These are phyloP conservation scores for Mycosphaerelloides madeirae DNA, from an alignment of 2,329 filamentous ascomycete species.

Conservation along the genomic window DNA sequence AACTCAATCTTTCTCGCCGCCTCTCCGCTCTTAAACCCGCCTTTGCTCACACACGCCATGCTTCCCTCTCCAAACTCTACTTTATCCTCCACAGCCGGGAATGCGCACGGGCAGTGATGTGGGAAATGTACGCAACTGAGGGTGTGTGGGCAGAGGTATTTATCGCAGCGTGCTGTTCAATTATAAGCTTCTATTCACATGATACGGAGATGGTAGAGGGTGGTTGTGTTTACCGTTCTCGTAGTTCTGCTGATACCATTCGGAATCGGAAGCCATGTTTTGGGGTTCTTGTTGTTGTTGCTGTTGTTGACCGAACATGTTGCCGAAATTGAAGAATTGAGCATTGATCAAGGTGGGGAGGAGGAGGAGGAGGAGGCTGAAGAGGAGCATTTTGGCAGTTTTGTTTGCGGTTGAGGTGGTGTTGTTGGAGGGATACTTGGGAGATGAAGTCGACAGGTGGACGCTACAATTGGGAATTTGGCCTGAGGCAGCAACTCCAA, in stretches of 20 bases:
- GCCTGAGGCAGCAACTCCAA: not conserved
- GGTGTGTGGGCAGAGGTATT: constrained; percentile 91
- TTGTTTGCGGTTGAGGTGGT: constrained; percentile 5
- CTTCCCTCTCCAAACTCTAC: constrained; percentile 68
- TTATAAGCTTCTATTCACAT: too few species aligned
- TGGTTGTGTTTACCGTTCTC: constrained; percentile 52
- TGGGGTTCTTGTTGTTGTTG: constrained; percentile 60
- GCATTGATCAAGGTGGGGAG: constrained; percentile 55
- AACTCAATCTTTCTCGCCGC: constrained; percentile 71
- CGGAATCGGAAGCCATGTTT: constrained; percentile 79
- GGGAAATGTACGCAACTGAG: constrained; percentile 93
- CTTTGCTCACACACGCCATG: constrained; percentile 68
- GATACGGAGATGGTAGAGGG: too few species aligned
- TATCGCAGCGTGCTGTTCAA: constrained; percentile 83
- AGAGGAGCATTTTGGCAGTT: constrained; percentile 29
- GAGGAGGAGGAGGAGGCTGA: constrained; percentile 52
- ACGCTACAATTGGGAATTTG: not conserved
- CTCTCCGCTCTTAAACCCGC: constrained; percentile 68
- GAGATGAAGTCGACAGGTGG: not conserved
- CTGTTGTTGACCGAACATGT: constrained; percentile 73
- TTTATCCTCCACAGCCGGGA: constrained; percentile 60
- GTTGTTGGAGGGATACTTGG: not conserved
- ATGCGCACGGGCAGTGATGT: constrained; percentile 93
- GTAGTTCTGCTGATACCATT: constrained; percentile 70
- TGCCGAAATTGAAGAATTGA: constrained; percentile 91